These are phyloP conservation scores for Oryza glaberrima DNA, from an alignment of 176 grass and related monocot species.

Conservation along the genomic window DNA sequence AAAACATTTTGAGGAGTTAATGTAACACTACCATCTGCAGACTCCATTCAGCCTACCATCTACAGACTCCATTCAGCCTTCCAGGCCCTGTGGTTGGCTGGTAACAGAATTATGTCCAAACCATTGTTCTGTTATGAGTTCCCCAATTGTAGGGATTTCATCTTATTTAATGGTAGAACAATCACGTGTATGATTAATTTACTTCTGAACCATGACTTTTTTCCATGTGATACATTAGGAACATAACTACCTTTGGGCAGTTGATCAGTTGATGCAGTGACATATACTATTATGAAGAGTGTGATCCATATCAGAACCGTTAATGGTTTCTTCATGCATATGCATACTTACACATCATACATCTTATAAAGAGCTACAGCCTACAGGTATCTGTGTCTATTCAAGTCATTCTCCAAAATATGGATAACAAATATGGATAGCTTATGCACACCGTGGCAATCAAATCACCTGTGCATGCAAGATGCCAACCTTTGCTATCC, in stretches of 20 bases:
- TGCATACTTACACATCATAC: conserved; percentile 25
- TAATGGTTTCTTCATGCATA: conserved; percentile 37
- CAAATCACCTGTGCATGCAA: conserved; percentile 61
- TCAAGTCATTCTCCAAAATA: conserved; percentile 61
- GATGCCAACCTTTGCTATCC: conserved; percentile 52
- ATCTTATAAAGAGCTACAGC: conserved; percentile 39
- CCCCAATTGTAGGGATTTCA: conserved; percentile 14
- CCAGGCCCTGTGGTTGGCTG: background rate
- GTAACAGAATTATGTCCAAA: conserved; percentile 31
- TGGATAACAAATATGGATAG: conserved; percentile 64
- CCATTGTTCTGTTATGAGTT: background rate
- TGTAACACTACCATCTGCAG: conserved; percentile 19
- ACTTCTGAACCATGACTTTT: background rate
- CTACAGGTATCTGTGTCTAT: conserved; percentile 58
- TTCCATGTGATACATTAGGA: background rate
- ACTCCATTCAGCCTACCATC: conserved; percentile 9
- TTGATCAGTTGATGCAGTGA: conserved; percentile 3
- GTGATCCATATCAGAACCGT: conserved; percentile 1
- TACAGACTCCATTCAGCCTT: conserved; percentile 12
- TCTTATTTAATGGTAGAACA: conserved; percentile 9
- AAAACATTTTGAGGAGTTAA: conserved; percentile 4
- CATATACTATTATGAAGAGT: background rate
- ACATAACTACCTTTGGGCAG: background rate
- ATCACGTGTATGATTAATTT: conserved; percentile 10
- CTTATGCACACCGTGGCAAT: conserved; percentile 65